Base-by-base conservation (phyloP, 2,329 filamentous ascomycete species). In the Colletotrichum simmondsii region DNA sequence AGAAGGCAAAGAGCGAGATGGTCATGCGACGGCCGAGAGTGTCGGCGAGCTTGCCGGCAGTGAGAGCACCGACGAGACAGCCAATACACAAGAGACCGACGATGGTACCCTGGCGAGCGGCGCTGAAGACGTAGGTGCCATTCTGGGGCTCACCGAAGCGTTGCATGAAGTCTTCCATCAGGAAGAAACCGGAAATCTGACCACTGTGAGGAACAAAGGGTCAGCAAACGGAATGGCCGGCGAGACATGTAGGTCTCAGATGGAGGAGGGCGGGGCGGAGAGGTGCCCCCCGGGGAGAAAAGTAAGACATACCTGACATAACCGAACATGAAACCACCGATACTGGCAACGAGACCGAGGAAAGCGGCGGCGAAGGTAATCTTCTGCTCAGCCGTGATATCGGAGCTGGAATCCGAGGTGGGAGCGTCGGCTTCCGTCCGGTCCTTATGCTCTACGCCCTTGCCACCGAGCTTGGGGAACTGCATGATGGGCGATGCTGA, bases 81-180 rank as follows among this genome's bases (percentile, higher is more conserved):
- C 91, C 91, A 65, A 91, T 85, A 14, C 88, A 88, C 54, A 92
- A 83, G n/a, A 93, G 84, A 75, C 88, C 90, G 66, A 91, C 88
- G 71, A 93, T 91, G 19, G 90, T 88, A 63, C 91, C 92, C 75
- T 91, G 89, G 66, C 90, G 86, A 6, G 86, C 87, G 22, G 91
- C 87, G 67, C 85, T 87, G 80, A 93, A 93, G 24, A 78, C 75
- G 75, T 85, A 84, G 0, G 76, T 75, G 61, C 84, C 85, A 42
- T 83, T 76, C 4, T 83, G 79, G 53, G 78, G 75, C 37, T 85
- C 78, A 35, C 88, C 89, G 76, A 92, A 92, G 53, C 90, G 87
- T 4, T 76, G 72, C 37, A 84, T 81, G 74, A 87, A 92, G 79
- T 92, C 86, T 2, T 80, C 60, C 90, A 92, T 92, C 68, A 85